Base-by-base conservation (phyloP, 352 stramenopile species). In the Globisporangium ultimum region DNA sequence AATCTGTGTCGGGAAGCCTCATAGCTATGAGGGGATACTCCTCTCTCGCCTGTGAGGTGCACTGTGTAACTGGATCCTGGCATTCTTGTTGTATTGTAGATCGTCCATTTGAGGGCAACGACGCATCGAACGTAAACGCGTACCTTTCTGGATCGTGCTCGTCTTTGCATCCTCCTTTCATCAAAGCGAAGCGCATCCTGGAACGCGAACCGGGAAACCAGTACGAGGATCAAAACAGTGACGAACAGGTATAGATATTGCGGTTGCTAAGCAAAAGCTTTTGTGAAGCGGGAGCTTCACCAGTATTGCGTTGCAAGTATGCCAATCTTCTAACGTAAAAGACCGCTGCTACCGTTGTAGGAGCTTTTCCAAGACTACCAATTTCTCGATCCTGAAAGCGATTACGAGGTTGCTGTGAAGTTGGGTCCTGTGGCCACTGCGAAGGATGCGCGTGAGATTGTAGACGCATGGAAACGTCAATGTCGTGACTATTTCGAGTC, bases 291-390 rank as follows among this genome's bases (percentile, higher is more conserved):
- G 24, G 5, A 32, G 5, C 5, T n/a, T n/a, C n/a, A n/a, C n/a
- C n/a, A n/a, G n/a, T n/a, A n/a, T 2, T 5, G 24, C 24, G 2
- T 2, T 5, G 5, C 2, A 5, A 32, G 2, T 6, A 32, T 32
- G 5, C 24, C 24, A 32, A 5, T 32, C 5, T 32, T 2, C 24
- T 32, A 5, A 32, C 24, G 5, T 32, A 5, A 32, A 32, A 5
- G 24, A 9, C 2, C 24, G 46, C 7, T 51, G n/a, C 54, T n/a
- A 12, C 50, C 61, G 32, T 52, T 62, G 47, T 55, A 89, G 76
- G 85, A 95, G 43, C 63, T 95, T 21, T 89, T 91, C 58, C 82
- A 93, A 70, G 81, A 93, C 51, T 93, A 91, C 53, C 85, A 95
- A 66, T 91, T 89, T n/a, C 48, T 95, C 21, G 71, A 84, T 17